Base-by-base conservation (phyloP, 352 stramenopile species). In the Phytophthora syringae region DNA sequence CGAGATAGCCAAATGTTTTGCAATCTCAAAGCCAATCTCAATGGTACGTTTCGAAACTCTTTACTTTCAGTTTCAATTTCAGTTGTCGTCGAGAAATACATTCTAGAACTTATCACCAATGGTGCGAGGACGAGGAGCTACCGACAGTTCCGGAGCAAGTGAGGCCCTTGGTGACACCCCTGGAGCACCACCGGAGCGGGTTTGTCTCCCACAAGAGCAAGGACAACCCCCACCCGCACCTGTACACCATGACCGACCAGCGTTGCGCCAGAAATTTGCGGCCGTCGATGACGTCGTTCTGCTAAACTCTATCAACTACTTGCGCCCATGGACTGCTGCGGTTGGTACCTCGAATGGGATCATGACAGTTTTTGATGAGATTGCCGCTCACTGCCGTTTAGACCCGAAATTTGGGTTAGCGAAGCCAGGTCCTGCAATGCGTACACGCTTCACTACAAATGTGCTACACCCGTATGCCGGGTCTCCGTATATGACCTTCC, bases 331-430 rank as follows among this genome's bases (percentile, higher is more conserved):
- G 47, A 16, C 30, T 10, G 45, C 47, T 43, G 10, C 43, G 0
- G n/a, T 42, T 10, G 56, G 45, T 25, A 57, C 34, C 1, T 22
- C 47, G 0, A 57, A 52, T 24, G 56, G 36, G 2, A 47, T 64
- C 0, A 64, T 64, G 56, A 57, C 57, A 32, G 13, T 22, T 0
- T 64, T 64, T 45, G 56, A 50, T 3, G n/a, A 30, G 1, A 57
- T 64, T 7, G 37, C 36, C 15, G 10, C 22, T 16, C 21, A 49
- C 20, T 49, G 42, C 9, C 22, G 42, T 30, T 30, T 28, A 30
- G 42, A 49, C 7, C 7, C 18, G 2, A 18, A 6, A 1, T 49
- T 49, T 49, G 22, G 42, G 2, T 30, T 49, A 7, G 2, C 13
- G 22, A 49, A 49, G 42, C 22, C 20, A 30, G 42, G 42, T 0